These are phyloP conservation scores for Stygiomarasmius scandens DNA, from an alignment of 1,284 basidiomycete genomes.

Conservation along the genomic window DNA sequence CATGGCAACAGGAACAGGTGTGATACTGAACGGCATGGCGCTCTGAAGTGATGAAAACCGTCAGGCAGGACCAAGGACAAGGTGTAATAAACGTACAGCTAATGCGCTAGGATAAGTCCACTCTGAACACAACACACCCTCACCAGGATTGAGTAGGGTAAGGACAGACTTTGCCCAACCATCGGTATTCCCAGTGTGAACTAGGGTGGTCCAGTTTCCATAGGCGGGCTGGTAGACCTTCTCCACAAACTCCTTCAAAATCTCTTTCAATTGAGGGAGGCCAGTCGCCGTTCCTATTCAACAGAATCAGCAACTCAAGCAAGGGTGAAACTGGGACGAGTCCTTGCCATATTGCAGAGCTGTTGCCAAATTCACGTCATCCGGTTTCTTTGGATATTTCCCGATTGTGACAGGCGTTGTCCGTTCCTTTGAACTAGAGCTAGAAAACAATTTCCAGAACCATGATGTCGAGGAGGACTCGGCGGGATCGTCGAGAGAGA, in stretches of 20 bases:
- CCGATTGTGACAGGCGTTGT: slow-evolving; percentile 59
- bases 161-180: slow-evolving; percentile 61
- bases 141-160: slow-evolving; percentile 73
- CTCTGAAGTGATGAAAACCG: slow-evolving; percentile 14
- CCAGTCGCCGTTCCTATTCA: slow-evolving; percentile 54
- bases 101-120: slow-evolving; percentile 71
- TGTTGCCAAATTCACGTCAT: slow-evolving; percentile 64
- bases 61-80: neutral
- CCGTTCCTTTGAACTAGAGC: slow-evolving; percentile 43
- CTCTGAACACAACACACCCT: slow-evolving; percentile 71
- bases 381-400: slow-evolving; percentile 54
- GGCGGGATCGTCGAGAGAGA: slow-evolving; percentile 31
- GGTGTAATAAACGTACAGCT: slow-evolving; percentile 19
- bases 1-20: slow-evolving; percentile 64
- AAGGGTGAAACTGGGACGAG: neutral
- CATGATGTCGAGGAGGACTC: slow-evolving; percentile 49
- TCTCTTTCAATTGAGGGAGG: slow-evolving; percentile 50
- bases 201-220: slow-evolving; percentile 62
- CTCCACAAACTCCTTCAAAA: slow-evolving; percentile 61
- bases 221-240: slow-evolving; percentile 74
- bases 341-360: slow-evolving; percentile 67
- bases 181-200: slow-evolving; percentile 80
- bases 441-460: slow-evolving; percentile 67
- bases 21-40: slow-evolving; percentile 50
- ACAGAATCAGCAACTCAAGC: slow-evolving; percentile 1